Evolutionary conservation across 1,284 basidiomycete species (phyloP), one percentile per base, ranked within the genome.

Genomic region (Anthracocystis panici-leucophaei): DNA sequence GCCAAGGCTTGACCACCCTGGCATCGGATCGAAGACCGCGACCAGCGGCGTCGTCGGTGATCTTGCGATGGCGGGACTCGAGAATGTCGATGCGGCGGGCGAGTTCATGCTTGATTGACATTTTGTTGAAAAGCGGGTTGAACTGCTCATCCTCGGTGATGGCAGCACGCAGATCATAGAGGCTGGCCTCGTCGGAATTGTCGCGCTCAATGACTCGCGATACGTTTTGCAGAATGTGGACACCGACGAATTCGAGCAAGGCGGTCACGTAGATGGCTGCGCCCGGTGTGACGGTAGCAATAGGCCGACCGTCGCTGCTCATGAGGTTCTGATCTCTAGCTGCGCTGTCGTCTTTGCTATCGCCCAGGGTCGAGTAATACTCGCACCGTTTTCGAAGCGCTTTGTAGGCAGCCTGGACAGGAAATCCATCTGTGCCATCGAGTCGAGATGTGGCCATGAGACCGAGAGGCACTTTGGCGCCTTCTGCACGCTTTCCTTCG

Each of bases 231-330:
- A 82, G 65, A 41, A 82, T 63, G 62, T 81, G 70, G 38, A 79
- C 63, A 23, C 73, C 81, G 29, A 82, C 71, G 45, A 66, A 82
- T 40, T 82, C 81, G 58, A 82, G 71, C 29, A 82, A 57, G 8
- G 81, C 80, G 12, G 81, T 81, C 8, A 82, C 78, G 61, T 82
- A 82, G 65, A 82, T 82, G 54, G 78, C 71, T 12, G 81, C 81
- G 20, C 70, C 77, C 5, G 78, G 78, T 11, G 81, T 82, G 61
- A 82, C 75, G 20, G 81, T 81, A n/a, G 81, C 81, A 25, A 82
- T 74, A n/a, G 81, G 79, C 12, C 78, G 62, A n/a, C 81, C 80
- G 20, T 82, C 79, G 56, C 46, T 54, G 49, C 77, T 80, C 79
- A 81, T 82, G 70, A 82, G 80, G 61, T 79, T 80, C 45, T 81